Evolutionary conservation across 352 stramenopile species (phyloP).

Genomic region (Globisporangium carolinianum): DNA sequence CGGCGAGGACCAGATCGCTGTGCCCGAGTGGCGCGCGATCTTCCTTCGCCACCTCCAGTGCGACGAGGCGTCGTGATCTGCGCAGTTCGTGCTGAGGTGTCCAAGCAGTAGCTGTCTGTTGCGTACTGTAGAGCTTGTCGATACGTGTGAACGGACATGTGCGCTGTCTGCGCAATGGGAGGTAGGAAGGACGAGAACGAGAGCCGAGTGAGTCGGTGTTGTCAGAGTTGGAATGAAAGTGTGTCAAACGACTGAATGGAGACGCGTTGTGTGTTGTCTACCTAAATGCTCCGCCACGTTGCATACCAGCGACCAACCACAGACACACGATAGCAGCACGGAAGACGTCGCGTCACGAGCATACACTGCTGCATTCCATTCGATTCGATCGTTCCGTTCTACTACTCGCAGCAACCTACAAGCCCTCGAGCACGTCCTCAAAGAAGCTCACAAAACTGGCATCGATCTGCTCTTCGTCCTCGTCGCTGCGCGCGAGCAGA

Average conservation of each 20-base stretch:
- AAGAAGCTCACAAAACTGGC: slow-evolving; percentile 83
- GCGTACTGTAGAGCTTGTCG: too few relatives aligned
- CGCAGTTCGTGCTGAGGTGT: not conserved
- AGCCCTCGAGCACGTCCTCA: slow-evolving; percentile 60
- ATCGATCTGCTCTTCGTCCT: slow-evolving; percentile 78
- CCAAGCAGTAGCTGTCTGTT: too few relatives aligned
- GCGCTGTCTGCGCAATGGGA: too few relatives aligned
- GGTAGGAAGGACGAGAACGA: too few relatives aligned
- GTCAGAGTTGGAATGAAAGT: too few relatives aligned
- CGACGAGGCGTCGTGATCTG: slow-evolving; percentile 5
- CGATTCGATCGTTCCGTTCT: slow-evolving; percentile 2
- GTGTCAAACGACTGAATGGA: too few relatives aligned
- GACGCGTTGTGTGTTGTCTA: too few relatives aligned
- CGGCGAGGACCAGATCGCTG: slow-evolving; percentile 53
- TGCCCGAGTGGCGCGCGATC: slow-evolving; percentile 63
- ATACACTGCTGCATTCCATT: not conserved
- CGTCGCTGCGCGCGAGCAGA: slow-evolving; percentile 42
- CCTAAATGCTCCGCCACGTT: too few relatives aligned
- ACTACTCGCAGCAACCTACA: slow-evolving; percentile 24
- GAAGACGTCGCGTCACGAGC: not conserved
- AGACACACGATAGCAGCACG: too few relatives aligned
- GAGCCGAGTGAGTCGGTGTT: too few relatives aligned
- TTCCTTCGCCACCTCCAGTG: slow-evolving; percentile 67
- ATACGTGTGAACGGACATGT: too few relatives aligned
- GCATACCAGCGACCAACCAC: too few relatives aligned